Evolutionary conservation across 2,329 filamentous ascomycete genomes (phyloP), one percentile per base, ranked within the genome.

Genomic region (Venturiaceae sp.): DNA sequence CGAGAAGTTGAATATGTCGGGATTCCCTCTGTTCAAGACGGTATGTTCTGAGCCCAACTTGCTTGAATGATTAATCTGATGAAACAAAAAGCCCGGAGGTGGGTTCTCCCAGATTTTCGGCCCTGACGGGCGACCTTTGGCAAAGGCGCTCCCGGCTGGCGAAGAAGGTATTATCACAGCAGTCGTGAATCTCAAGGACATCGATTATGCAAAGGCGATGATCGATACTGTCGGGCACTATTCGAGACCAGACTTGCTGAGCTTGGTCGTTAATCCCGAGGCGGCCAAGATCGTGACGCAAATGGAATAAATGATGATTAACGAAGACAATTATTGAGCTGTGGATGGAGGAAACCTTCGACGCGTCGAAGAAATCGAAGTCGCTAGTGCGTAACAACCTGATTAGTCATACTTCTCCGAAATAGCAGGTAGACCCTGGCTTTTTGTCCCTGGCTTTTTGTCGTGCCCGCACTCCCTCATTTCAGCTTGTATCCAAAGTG

Each of bases 1-100:
- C 54, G 71, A 72, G 63, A 72, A 70, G 65, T 73, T 71, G 21
- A 71, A 71, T 60, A 65, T 72, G 56, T 63, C 66, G n/a, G 70
- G 69, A 37, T 72, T 73, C 57, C 71, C 70, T 46, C 58, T 62
- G n/a, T 61, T 63, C 56, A 65, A 58, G 54, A 63, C 62, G 9
- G 60, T 62, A 19, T 34, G 61, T 59, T 52, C 44, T 4, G 19
- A 32, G 5, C n/a, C 13, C 7, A 16, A 3, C 34, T 6, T 21
- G 23, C 7, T 14, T 37, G 23, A 34, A 9, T 28, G 16, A 30
- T 8, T 44, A 41, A 44, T 7, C 36, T 19, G 11, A 46, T 28
- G 53, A 55, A 34, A 64, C 26, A 26, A 19, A 19, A 3, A 56
- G 54, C 34, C 34, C 44, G 59, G 62, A 21, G 66, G 66, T 37